Base-by-base conservation (phyloP, 495 filamentous ascomycete species). In the Xylaria sp. region DNA sequence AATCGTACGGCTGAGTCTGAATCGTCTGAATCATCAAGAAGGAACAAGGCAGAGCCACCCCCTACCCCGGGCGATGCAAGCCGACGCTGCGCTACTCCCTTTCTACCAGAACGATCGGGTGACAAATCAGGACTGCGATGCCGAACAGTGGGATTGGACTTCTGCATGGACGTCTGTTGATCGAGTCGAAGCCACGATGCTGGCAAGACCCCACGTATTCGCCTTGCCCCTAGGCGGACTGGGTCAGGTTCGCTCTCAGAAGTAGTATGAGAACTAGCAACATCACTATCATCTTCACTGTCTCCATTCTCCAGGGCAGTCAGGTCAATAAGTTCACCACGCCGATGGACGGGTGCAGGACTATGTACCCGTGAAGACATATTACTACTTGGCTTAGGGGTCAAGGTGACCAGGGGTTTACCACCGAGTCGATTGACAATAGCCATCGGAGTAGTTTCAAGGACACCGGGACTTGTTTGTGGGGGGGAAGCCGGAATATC, bases 161-260 rank as follows among this genome's bases (percentile, higher is more conserved):
- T 70, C 65, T 64, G 79, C 74, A 61, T 79, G n/a, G 76, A 63
- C 33, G 78, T 72, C 69, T 80, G 78, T 64, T 84, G 82, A 73
- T 97, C 90, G 48, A 98, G 83, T 72, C 92, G 88, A 55, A 97
- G 85, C 91, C 92, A 97, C 4, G 95, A 98, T 6, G 95, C 95
- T 44, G 95, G 95, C 53, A 98, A 86, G 19, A 97, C 94, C 44
- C 95, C 95, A 66, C 89, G 90, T 55, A 95, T 89, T 43, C 80
- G 82, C 17, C 77, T 78, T 58, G 85, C 81, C 48, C 71, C 62
- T 57, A 72, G 75, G 17, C 81, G 85, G 31, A 85, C 75, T 24
- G 80, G 73, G 26, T 87, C 81, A 0, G 82, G 80, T 9, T 85
- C 86, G 50, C 81, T 83, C n/a, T 77, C 79, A 8, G 79, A 80